Percentiles rank a stretch among this genome's conserved stretches.
Evolutionary conservation across 1,284 basidiomycete species (phyloP).

Genomic region (Leccinum pseudoinsigne): DNA sequence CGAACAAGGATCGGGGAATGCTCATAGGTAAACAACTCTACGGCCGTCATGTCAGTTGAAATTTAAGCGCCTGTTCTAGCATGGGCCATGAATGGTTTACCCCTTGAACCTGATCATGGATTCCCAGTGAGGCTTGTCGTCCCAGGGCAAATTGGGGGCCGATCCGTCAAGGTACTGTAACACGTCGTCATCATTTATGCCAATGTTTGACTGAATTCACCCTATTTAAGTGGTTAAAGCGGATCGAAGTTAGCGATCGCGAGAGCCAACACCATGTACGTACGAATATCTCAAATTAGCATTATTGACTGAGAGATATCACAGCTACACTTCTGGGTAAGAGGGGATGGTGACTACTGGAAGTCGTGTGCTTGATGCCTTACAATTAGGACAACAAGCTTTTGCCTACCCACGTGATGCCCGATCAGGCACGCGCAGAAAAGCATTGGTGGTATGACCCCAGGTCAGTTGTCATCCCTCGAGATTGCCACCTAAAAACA

Average conservation of each 20-base stretch:
- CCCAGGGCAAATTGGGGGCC: constrained; percentile 66
- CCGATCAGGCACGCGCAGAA: constrained; percentile 57
- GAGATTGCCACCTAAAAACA: not conserved
- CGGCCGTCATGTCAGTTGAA: not conserved
- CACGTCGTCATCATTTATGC: not conserved
- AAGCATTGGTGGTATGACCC: constrained; percentile 66
- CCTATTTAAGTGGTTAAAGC: constrained; percentile 51
- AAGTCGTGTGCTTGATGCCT: constrained; percentile 4
- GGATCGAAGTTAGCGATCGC: constrained; percentile 53
- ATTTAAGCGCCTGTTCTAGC: constrained; percentile 25
- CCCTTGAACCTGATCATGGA: constrained; percentile 65
- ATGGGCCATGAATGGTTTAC: constrained; percentile 64
- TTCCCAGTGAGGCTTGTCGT: constrained; percentile 63
- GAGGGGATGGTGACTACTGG: not conserved
- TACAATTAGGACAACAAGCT: constrained; percentile 58
- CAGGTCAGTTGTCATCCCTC: constrained; percentile 34
- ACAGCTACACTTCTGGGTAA: constrained; percentile 37
- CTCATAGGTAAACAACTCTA: constrained; percentile 39
- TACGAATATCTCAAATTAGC: constrained; percentile 5
- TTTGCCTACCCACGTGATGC: constrained; percentile 54
- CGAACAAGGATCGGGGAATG: constrained; percentile 53
- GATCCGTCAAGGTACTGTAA: constrained; percentile 41
- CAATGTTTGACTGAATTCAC: not conserved
- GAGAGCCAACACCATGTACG: constrained; percentile 58
- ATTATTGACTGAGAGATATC: constrained; percentile 1